These are phyloP conservation scores for Phytophthora megakarya DNA, from an alignment of 352 stramenopile genomes.

Conservation along the genomic window DNA sequence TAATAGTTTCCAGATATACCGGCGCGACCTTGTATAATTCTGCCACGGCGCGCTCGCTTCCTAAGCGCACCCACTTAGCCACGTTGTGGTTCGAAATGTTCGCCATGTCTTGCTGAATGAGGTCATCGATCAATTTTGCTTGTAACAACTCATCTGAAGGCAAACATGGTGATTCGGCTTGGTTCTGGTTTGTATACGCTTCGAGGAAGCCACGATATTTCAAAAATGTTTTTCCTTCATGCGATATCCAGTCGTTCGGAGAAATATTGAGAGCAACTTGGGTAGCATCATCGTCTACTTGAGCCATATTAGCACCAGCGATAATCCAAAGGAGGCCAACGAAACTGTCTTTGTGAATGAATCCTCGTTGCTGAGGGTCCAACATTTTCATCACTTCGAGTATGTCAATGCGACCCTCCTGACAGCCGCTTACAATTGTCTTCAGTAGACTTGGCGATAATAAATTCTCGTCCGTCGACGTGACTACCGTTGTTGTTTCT, in stretches of 20 bases:
- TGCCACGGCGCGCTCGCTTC: conserved; percentile 18
- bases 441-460: conserved; percentile 19
- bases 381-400: conserved; percentile 27
- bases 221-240: conserved; percentile 24
- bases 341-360: conserved; percentile 36
- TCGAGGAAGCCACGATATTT: conserved; percentile 33
- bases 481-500: conserved; percentile 34
- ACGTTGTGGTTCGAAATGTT: conserved; percentile 28
- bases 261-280: conserved; percentile 20
- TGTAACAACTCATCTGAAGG: conserved; percentile 16
- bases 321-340: conserved; percentile 36
- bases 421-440: conserved; percentile 36
- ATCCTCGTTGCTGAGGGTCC: conserved; percentile 32
- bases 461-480: conserved; percentile 25
- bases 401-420: conserved; percentile 36
- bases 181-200: conserved; percentile 16
- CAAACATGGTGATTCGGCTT: conserved; percentile 5
- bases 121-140: conserved; percentile 33
- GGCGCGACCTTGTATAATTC: conserved; percentile 7
- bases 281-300: conserved; percentile 8
- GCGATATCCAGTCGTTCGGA: conserved; percentile 19
- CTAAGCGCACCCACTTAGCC: conserved; percentile 29
- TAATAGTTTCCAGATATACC: background rate
- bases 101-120: conserved; percentile 28
- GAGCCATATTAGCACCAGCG: conserved; percentile 12